Evolutionary conservation across 2,329 filamentous ascomycete genomes (phyloP).

Genomic region (Pyrenophora graminea): DNA sequence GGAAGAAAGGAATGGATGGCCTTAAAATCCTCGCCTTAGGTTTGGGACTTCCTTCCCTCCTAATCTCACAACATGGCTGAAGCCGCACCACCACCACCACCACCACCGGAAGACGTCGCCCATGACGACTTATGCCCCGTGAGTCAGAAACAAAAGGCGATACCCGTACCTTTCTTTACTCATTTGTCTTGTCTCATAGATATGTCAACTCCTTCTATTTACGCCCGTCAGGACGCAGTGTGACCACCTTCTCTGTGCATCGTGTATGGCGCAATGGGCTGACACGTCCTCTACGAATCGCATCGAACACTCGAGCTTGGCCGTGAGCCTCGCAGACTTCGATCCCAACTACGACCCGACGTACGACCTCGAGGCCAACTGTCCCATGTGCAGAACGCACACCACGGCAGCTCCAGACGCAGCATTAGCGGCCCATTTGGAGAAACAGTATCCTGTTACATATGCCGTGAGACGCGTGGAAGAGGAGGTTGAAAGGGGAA

Average conservation of each 20-base stretch:
- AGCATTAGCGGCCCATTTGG: slow-evolving; percentile 32
- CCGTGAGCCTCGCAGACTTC: slow-evolving; percentile 48
- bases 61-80: slow-evolving; percentile 2
- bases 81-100: background rate
- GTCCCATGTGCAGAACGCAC: slow-evolving; percentile 53
- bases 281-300: slow-evolving; percentile 44
- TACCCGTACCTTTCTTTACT: background rate
- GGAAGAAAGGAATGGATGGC: background rate
- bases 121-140: slow-evolving; percentile 52
- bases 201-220: slow-evolving; percentile 52
- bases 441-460: slow-evolving; percentile 41
- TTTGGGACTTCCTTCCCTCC: background rate
- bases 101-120: slow-evolving; percentile 25
- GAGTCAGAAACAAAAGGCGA: background rate
- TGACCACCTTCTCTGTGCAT: slow-evolving; percentile 50
- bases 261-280: slow-evolving; percentile 55
- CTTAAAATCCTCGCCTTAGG: background rate
- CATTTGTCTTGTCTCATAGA: slow-evolving; percentile 18
- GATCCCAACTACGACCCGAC: slow-evolving; percentile 38
- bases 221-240: slow-evolving; percentile 51
- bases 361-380: slow-evolving; percentile 47
- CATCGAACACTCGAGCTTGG: slow-evolving; percentile 45
- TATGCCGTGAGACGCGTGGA: slow-evolving; percentile 46
- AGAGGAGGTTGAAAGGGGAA: slow-evolving; percentile 34
- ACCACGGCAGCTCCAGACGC: slow-evolving; percentile 43